Base-by-base conservation (phyloP, 2,329 filamentous ascomycete genomes). In the Apiospora pterosperma region DNA sequence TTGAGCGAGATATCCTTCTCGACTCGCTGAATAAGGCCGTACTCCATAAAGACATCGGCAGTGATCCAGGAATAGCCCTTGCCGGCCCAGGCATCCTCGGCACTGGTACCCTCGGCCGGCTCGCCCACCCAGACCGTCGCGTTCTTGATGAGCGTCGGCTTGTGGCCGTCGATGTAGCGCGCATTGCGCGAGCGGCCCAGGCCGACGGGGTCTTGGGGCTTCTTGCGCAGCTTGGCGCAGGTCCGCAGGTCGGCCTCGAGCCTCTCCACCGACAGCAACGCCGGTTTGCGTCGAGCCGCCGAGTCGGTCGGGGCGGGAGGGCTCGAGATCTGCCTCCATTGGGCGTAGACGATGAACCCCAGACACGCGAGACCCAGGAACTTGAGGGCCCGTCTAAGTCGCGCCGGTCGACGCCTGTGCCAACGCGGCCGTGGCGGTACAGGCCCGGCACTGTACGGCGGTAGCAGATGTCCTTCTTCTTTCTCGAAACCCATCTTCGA, bases 71-170 rank as follows among this genome's bases (percentile, higher is more conserved):
- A 74, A 76, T 83, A 90, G 36, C 87, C 87, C 65, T 84, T 84
- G 21, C 88, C 88, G 34, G 79, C 79, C 44, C 81, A 80, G 1
- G 85, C 85, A 69, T 88, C 86, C 58, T 84, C 82, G 6, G 78
- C 73, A 7, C 80, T 82, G 1, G 82, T 84, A 11, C 85, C 86
- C 38, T 80, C 64, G 0, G 71, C 74, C 0, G 89, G 85, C 75
- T 90, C 88, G 38, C 88, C 89, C 4, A 85, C 79, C 89, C 88
- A 91, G 23, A 91, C 81, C 1, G 85, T 88, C 5, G 88, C 88
- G 71, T 91, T 91, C 66, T 82, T 85, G 68, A 91, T 89, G 44
- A 91, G 80, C 0, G 87, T 87, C 0, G 88, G 83, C 67, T 82
- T 83, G 62, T 84, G 81, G 62, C 86, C 86, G 4, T 85, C 80